Evolutionary conservation across 257 asterid species (phyloP).

Genomic region (Nicotiana sylvestris): DNA sequence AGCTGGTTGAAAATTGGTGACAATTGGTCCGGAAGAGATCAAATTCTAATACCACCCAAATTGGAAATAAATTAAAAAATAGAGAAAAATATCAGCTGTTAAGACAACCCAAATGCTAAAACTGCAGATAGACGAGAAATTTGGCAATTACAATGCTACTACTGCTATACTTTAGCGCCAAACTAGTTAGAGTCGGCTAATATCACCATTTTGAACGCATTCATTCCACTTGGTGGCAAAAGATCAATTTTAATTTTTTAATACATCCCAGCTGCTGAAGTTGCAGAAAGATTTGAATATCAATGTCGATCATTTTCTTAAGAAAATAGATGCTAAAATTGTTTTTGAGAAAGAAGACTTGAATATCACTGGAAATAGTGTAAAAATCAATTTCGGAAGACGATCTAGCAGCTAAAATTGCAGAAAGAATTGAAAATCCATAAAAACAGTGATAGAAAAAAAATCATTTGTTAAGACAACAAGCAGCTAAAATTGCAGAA

Average conservation of each 20-base stretch:
- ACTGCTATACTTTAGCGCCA: background rate
- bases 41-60: background rate
- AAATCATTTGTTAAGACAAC: background rate
- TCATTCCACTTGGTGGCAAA: background rate
- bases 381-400: too few relatives aligned
- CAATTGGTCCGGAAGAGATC: background rate
- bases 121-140: background rate
- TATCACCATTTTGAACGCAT: background rate
- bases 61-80: too few relatives aligned
- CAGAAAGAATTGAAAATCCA: background rate
- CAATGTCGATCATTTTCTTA: background rate
- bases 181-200: background rate
- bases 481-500: background rate
- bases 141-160: background rate
- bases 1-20: background rate
- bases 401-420: background rate
- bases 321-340: background rate
- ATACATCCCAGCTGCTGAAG: background rate
- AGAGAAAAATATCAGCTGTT: too few relatives aligned
- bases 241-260: background rate
- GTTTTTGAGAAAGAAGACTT: background rate
- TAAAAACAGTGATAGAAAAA: background rate
- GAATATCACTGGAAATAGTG: too few relatives aligned
- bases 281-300: background rate
- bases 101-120: background rate